A percentile compares a stretch with the other conserved stretches of the same genome.
These are phyloP conservation scores for Didymella pomorum DNA, from an alignment of 2,329 filamentous ascomycete genomes.

Conservation along the genomic window DNA sequence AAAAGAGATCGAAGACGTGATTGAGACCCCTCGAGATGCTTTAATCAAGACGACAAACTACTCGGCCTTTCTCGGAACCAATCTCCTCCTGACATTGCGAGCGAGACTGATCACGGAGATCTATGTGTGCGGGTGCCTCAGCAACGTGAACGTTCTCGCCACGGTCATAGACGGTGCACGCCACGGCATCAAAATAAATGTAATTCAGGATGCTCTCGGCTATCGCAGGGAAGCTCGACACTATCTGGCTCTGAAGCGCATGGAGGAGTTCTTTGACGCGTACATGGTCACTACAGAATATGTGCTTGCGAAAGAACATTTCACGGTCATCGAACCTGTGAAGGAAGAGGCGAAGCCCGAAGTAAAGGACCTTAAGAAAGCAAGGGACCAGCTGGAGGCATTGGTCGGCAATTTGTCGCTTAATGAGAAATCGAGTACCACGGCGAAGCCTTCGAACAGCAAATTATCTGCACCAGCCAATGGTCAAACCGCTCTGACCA, in stretches of 20 bases:
- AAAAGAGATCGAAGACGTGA: constrained; percentile 58
- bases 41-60: constrained; percentile 78
- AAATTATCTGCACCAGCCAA: background rate
- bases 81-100: constrained; percentile 78
- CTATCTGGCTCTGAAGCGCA: constrained; percentile 71
- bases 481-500: background rate
- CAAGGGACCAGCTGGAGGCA: constrained; percentile 32
- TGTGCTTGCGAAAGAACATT: constrained; percentile 57
- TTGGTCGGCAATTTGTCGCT: constrained; percentile 38
- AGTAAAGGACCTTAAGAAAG: background rate
- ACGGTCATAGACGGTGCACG: constrained; percentile 89
- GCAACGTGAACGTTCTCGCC: constrained; percentile 88
- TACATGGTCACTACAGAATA: constrained; percentile 67
- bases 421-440: background rate
- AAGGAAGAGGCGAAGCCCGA: constrained; percentile 12
- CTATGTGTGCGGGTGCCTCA: constrained; percentile 85
- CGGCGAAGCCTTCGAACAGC: background rate
- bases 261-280: constrained; percentile 78
- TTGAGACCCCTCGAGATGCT: constrained; percentile 60
- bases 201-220: constrained; percentile 88
- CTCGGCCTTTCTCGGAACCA: constrained; percentile 81
- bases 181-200: constrained; percentile 84
- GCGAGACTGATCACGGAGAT: constrained; percentile 88
- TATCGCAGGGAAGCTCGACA: constrained; percentile 76
- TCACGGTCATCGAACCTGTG: constrained; percentile 16